phyloP scores from a whole-genome alignment of 345 rosid species.

The Punica granatum region DNA sequence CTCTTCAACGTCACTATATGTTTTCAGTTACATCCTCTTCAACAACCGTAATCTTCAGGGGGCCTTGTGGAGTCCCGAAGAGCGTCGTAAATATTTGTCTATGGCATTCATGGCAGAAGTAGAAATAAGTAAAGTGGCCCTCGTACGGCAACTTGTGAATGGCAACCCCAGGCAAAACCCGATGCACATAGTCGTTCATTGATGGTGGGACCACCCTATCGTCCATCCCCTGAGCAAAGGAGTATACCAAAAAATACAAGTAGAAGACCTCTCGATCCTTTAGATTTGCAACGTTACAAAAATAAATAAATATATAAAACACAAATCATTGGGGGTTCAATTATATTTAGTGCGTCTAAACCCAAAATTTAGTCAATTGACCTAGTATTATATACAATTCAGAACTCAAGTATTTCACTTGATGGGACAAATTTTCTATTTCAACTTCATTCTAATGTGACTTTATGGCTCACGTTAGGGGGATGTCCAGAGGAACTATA shows the following conservation, averaged over 20 bases:
- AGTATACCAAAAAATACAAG: not conserved
- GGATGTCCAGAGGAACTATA: no score
- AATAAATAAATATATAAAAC: no score
- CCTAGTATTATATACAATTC: no score
- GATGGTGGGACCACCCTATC: conserved; percentile 61
- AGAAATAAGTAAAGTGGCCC: conserved; percentile 59
- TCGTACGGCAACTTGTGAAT: conserved; percentile 67
- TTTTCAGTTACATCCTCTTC: conserved; percentile 22
- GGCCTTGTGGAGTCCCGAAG: conserved; percentile 57
- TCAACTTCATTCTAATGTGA: no score
- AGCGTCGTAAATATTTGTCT: conserved; percentile 62
- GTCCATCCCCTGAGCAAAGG: conserved; percentile 51
- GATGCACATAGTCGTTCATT: conserved; percentile 62
- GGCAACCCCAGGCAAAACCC: conserved; percentile 60
- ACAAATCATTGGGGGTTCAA: no score
- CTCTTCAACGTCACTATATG: conserved; percentile 15
- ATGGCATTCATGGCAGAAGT: conserved; percentile 63
- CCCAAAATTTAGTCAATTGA: no score
- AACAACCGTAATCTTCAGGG: conserved; percentile 11
- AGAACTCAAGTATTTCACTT: no score
- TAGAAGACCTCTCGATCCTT: no score
- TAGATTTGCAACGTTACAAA: no score
- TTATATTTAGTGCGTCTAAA: no score
- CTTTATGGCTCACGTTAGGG: no score
- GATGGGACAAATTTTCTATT: no score